phyloP scores from a whole-genome alignment of 129 eudicot species.

The Ambrosia trifida region DNA sequence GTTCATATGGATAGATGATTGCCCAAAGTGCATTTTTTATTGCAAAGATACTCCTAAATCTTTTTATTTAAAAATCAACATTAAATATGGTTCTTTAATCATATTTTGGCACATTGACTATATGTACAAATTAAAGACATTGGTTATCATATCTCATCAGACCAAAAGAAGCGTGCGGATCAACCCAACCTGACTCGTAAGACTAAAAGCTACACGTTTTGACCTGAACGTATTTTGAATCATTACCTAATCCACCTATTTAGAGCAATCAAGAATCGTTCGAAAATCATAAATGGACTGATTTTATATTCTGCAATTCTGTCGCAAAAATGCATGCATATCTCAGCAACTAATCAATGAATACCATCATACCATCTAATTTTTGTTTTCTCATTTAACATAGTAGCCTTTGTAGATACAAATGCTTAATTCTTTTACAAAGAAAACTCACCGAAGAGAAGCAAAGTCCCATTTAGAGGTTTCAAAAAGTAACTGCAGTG shows the following conservation, averaged over 20 bases:
- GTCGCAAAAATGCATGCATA: slow-evolving; percentile 2
- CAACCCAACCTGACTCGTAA: not conserved
- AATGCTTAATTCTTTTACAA: not conserved
- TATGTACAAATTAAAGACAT: not conserved
- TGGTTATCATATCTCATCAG: too few species aligned
- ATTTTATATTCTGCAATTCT: not conserved
- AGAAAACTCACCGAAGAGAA: slow-evolving; percentile 48
- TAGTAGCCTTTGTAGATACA: slow-evolving; percentile 1
- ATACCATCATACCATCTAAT: not conserved
- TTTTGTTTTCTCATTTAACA: not conserved
- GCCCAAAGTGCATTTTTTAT: not conserved
- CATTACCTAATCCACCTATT: not conserved
- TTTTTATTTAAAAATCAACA: not conserved
- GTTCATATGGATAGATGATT: not conserved
- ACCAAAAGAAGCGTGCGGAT: not conserved
- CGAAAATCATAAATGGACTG: not conserved
- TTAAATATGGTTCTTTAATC: not conserved
- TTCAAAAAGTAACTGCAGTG: slow-evolving; percentile 13
- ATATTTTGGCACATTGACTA: not conserved
- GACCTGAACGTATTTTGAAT: not conserved
- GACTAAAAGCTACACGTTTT: not conserved
- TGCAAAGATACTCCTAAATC: not conserved
- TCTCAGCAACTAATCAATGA: not conserved
- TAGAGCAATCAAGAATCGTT: not conserved
- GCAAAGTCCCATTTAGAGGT: slow-evolving; percentile 57